phyloP scores from a whole-genome alignment of 306 rosid genomes.

The Vicia villosa region DNA sequence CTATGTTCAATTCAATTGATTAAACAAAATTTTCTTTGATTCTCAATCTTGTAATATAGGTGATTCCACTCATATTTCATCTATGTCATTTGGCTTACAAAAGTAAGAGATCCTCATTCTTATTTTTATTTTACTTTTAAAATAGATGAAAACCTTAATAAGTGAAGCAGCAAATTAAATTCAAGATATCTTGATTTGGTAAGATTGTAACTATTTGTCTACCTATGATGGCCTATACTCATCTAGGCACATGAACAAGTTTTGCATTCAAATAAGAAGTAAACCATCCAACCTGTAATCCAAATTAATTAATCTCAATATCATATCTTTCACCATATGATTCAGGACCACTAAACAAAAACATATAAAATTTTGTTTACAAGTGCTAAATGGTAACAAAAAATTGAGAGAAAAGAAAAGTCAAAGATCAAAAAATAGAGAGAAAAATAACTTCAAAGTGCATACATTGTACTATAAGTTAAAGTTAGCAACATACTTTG shows the following conservation, averaged over 20 bases:
- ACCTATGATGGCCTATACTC: slow-evolving; percentile 27
- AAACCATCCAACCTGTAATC: slow-evolving; percentile 32
- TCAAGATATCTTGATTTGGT: slow-evolving; percentile 33
- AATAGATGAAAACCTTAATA: slow-evolving; percentile 37
- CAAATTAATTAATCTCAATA: slow-evolving; percentile 1
- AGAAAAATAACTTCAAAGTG: too few species aligned
- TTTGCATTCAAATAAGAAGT: slow-evolving; percentile 24
- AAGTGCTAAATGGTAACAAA: neutral
- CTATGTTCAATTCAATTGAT: too few species aligned
- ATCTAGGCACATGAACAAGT: slow-evolving; percentile 24
- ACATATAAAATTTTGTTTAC: slow-evolving; percentile 19
- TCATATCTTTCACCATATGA: slow-evolving; percentile 12
- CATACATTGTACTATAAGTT: neutral
- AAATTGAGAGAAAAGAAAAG: neutral
- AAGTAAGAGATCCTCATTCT: too few species aligned
- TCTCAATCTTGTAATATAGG: too few species aligned
- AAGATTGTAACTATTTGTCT: slow-evolving; percentile 1
- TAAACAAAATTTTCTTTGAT: too few species aligned
- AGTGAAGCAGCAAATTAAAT: slow-evolving; percentile 25
- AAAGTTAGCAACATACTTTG: neutral
- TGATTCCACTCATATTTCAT: too few species aligned
- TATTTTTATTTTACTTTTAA: too few species aligned
- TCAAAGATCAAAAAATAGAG: neutral
- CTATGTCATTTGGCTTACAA: too few species aligned
- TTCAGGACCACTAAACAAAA: neutral